Base-by-base conservation (phyloP, 176 grass and related monocot genomes). In the Bonia amplexicaulis region DNA sequence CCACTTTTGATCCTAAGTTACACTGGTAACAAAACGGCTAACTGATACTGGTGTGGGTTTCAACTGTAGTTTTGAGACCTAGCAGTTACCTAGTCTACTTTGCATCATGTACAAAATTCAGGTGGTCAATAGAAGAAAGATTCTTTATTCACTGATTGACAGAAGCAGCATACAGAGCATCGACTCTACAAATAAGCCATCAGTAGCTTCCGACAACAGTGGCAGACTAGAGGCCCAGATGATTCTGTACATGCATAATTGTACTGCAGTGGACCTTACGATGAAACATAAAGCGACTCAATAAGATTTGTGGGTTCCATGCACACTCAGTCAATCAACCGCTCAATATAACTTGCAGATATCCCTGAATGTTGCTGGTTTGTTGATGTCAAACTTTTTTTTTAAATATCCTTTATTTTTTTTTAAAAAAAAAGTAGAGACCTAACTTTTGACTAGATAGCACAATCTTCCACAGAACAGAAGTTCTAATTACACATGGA, bases 251-350 rank as follows among this genome's bases (percentile, higher is more conserved):
- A 90, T 90, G 74, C 85, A 90, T 84, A 82, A 79, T 83, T 68
- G 74, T 87, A 90, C 80, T 59, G 85, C 74, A 54, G 85, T 87
- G 76, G 75, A 90, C 87, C 80, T 90, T 90, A 87, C 85, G 42
- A 84, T 80, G 89, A 90, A 87, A 87, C 76, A 51, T 83, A 84
- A 90, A 79, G 89, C 42, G 80, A 80, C 69, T 60, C 60, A 52
- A 83, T 79, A 87, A 69, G 84, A 90, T 79, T 80, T 69, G 84
- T 87, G 80, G 89, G 89, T 79, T 87, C 85, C 85, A 87, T 87
- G 51, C 74, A 71, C 57, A 74, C 82, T 67, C 75, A 68, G 69
- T 52, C 66, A 75, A 91, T 76, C 69, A 84, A 84, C 75, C 15
- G 69, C 81, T 84, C 74, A 42, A 79, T 62, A 42, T 84, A 72